Percentiles rank a stretch among this genome's conserved stretches.
These are phyloP conservation scores for Cadophora luteo-olivacea DNA, from an alignment of 2,329 filamentous ascomycete species.

Conservation along the genomic window DNA sequence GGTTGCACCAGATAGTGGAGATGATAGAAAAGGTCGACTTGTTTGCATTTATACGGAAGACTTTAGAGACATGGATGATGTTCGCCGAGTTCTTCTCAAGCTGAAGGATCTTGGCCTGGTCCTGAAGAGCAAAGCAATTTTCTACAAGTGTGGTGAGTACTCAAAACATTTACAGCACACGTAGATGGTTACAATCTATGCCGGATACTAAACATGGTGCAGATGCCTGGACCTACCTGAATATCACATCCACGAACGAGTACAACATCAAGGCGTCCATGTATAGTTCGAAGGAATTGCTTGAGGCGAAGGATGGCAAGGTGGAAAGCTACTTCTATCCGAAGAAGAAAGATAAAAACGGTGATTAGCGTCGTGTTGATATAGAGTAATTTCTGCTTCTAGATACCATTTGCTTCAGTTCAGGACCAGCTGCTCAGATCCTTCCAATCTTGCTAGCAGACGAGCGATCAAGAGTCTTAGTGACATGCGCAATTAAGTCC, in stretches of 20 bases:
- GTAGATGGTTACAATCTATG: too few relatives aligned
- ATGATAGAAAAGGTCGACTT: conserved; percentile 56
- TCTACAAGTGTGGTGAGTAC: conserved; percentile 68
- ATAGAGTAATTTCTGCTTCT: conserved; percentile 27
- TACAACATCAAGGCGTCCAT: conserved; percentile 68
- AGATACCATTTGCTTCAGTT: not conserved
- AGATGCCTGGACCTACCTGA: conserved; percentile 74
- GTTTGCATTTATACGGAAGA: conserved; percentile 82
- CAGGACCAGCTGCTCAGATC: too few relatives aligned
- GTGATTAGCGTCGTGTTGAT: conserved; percentile 27
- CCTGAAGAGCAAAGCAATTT: conserved; percentile 59
- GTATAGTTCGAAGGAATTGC: conserved; percentile 54
- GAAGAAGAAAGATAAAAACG: conserved; percentile 30
- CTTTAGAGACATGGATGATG: conserved; percentile 72
- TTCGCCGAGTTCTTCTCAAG: conserved; percentile 69
- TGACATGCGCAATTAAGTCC: not conserved
- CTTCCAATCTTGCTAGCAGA: not conserved
- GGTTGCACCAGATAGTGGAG: conserved; percentile 63
- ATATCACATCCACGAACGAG: conserved; percentile 64
- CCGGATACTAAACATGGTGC: not conserved
- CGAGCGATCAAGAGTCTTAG: not conserved
- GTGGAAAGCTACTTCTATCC: conserved; percentile 33
- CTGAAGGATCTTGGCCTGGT: conserved; percentile 66
- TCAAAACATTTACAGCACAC: not conserved
- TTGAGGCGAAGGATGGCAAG: conserved; percentile 32